Evolutionary conservation across 257 asterid genomes (phyloP).

Genomic region (Datura wrightii): DNA sequence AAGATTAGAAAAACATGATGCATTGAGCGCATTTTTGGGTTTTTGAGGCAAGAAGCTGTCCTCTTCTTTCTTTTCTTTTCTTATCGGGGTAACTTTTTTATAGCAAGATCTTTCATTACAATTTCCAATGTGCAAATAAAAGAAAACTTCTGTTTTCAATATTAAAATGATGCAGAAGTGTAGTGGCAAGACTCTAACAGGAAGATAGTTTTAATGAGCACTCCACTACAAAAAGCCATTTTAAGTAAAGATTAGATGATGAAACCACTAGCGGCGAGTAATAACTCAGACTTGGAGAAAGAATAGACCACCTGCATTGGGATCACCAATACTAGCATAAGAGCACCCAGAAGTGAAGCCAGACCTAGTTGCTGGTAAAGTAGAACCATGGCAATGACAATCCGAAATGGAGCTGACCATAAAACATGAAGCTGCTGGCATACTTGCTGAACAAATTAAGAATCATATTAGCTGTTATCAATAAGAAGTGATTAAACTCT

Average conservation of each 20-base stretch:
- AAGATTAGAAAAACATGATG: no score
- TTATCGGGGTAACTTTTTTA: no score
- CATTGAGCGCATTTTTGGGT: no score
- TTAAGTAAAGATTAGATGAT: background rate
- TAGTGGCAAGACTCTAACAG: background rate
- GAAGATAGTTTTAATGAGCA: constrained; percentile 1
- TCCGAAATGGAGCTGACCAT: constrained; percentile 95
- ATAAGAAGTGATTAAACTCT: background rate
- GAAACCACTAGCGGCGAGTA: background rate
- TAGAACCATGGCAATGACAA: constrained; percentile 77
- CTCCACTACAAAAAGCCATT: background rate
- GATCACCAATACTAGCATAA: constrained; percentile 75
- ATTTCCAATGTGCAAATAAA: background rate
- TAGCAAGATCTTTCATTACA: background rate
- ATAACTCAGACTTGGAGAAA: constrained; percentile 29
- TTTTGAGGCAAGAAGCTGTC: no score
- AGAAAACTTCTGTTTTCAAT: background rate
- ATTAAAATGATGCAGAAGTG: background rate
- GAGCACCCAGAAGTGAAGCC: constrained; percentile 88
- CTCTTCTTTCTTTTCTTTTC: no score
- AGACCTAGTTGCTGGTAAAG: constrained; percentile 92
- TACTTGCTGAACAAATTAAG: constrained; percentile 68
- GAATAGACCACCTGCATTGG: constrained; percentile 73
- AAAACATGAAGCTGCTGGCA: constrained; percentile 88
- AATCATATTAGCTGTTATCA: constrained; percentile 26